phyloP scores from a whole-genome alignment of 1,284 basidiomycete species.

The Cystobasidium sp. region DNA sequence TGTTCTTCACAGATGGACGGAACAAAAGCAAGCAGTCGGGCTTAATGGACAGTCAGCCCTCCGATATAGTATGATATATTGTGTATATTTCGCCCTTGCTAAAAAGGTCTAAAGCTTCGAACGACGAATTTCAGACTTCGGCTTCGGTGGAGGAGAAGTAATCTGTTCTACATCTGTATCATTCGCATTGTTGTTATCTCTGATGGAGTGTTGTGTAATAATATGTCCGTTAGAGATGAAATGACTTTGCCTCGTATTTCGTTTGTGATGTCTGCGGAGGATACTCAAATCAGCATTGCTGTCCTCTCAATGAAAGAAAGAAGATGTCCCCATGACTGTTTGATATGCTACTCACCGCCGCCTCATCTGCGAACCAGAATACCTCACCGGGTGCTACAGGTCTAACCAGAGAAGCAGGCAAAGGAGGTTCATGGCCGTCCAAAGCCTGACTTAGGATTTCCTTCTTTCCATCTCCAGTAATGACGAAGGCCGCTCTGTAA shows the following conservation, averaged over 20 bases:
- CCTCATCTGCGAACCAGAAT: conserved; percentile 89
- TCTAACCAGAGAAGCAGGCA: conserved; percentile 82
- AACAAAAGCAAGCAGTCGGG: too few species aligned
- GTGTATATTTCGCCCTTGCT: too few species aligned
- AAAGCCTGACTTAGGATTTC: conserved; percentile 65
- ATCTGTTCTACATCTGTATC: conserved; percentile 10
- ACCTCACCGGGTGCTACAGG: conserved; percentile 80
- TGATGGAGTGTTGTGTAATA: background rate
- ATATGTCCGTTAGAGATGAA: conserved; percentile 25
- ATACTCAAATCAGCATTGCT: background rate
- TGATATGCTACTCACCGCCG: conserved; percentile 61
- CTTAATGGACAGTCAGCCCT: too few species aligned
- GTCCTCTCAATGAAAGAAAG: conserved; percentile 11
- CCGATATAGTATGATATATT: too few species aligned
- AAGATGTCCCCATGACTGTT: background rate
- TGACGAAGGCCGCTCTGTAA: conserved; percentile 73
- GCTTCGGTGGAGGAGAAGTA: background rate
- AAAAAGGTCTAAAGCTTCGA: conserved; percentile 1
- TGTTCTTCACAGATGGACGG: too few species aligned
- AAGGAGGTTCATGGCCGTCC: conserved; percentile 50
- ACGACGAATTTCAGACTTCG: background rate
- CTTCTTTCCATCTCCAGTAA: conserved; percentile 79
- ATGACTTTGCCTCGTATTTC: conserved; percentile 22
- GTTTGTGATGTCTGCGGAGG: conserved; percentile 15
- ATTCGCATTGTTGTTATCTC: background rate